Conservation (phyloP, 2,329 filamentous ascomycete species). For the Fusarium proliferatum region DNA sequence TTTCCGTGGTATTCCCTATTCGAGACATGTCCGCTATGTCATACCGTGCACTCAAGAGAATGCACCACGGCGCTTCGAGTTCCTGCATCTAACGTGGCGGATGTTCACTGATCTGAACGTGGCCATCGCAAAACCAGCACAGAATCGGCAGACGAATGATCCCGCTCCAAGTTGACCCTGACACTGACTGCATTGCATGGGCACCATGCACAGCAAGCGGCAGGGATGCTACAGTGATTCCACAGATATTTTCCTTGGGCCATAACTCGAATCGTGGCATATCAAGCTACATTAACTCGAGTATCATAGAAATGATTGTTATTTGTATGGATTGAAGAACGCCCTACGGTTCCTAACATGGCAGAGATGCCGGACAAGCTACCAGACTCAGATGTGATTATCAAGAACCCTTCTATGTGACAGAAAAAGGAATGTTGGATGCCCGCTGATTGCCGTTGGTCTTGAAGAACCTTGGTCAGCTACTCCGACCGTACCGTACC, state of each 20-base stretch:
- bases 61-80: constrained; percentile 39
- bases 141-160: constrained; percentile 30
- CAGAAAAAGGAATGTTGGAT: constrained; percentile 18
- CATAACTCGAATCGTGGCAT: neutral
- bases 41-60: constrained; percentile 25
- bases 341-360: neutral
- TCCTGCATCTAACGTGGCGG: constrained; percentile 47
- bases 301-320: neutral
- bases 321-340: neutral
- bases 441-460: constrained; percentile 11
- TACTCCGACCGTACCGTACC: constrained; percentile 5
- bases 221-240: constrained; percentile 4
- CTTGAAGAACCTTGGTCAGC: constrained; percentile 5
- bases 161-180: constrained; percentile 27
- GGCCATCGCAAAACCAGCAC: constrained; percentile 24
- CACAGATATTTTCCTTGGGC: neutral
- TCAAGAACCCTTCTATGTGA: constrained; percentile 6
- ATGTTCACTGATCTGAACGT: constrained; percentile 41
- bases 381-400: constrained; percentile 4
- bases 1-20: constrained; percentile 28
- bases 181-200: constrained; percentile 22
- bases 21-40: constrained; percentile 17
- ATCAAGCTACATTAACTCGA: neutral
- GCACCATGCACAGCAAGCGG: constrained; percentile 7
- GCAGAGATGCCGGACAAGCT: neutral